These are phyloP conservation scores for Acer saccharum DNA, from an alignment of 345 rosid species.

Conservation along the genomic window DNA sequence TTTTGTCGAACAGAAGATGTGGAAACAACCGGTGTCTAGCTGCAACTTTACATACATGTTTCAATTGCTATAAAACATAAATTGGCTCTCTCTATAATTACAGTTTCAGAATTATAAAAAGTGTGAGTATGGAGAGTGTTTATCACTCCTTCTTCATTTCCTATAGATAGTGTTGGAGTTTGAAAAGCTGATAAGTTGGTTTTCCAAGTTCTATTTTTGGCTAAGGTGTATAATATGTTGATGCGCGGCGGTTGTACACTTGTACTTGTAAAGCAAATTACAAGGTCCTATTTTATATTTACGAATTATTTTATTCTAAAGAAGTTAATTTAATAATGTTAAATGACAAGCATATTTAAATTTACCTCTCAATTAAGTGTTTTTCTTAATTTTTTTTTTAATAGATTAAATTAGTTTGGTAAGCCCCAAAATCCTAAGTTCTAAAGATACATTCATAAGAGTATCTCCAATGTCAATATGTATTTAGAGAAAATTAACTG, in stretches of 20 bases:
- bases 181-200: neutral
- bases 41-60: conserved; percentile 62
- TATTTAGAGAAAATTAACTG: too few species aligned
- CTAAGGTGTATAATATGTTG: neutral
- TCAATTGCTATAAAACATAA: neutral
- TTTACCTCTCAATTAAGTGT: too few species aligned
- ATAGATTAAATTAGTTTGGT: too few species aligned
- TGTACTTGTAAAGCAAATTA: neutral
- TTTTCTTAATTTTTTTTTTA: too few species aligned
- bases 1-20: conserved; percentile 41
- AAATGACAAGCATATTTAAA: too few species aligned
- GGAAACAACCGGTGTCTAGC: conserved; percentile 50
- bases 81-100: neutral
- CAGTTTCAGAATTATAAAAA: neutral
- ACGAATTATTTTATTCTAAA: too few species aligned
- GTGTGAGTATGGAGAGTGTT: neutral
- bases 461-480: too few species aligned
- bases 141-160: neutral
- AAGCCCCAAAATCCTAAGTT: too few species aligned
- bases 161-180: neutral
- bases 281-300: too few species aligned
- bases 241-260: too few species aligned
- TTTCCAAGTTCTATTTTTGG: neutral
- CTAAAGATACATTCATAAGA: too few species aligned
- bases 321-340: too few species aligned